These are phyloP conservation scores for Pecoramyces ruminantium DNA, from an alignment of 192 early-diverging fungal genomes.

Conservation along the genomic window DNA sequence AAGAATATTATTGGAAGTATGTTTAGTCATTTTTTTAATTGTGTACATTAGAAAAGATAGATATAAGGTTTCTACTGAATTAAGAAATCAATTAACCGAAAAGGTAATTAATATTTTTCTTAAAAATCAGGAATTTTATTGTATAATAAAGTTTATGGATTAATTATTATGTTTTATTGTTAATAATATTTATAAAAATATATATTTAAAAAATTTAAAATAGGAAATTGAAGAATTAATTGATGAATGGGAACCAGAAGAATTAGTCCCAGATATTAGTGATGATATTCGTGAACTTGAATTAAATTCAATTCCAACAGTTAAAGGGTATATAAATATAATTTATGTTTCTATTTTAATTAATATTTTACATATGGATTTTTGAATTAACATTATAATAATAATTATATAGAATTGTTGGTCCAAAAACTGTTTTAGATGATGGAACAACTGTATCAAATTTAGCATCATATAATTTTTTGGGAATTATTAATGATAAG, in stretches of 20 bases:
- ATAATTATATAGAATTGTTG: constrained; percentile 8
- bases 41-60: not conserved
- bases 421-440: constrained; percentile 39
- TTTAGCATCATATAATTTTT: constrained; percentile 73
- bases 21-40: not conserved
- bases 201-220: no score
- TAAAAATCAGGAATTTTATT: no score
- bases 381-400: no score
- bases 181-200: no score
- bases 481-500: constrained; percentile 61
- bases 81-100: not conserved
- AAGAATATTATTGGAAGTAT: not conserved
- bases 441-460: constrained; percentile 53
- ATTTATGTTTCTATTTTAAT: not conserved
- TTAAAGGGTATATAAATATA: not conserved
- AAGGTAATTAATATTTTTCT: no score
- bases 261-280: constrained; percentile 62
- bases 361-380: no score
- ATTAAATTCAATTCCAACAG: constrained; percentile 6
- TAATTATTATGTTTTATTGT: no score
- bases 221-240: constrained; percentile 89
- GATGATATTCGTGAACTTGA: constrained; percentile 52
- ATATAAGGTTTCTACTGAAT: not conserved
- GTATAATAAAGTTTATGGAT: no score
- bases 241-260: constrained; percentile 91